Evolutionary conservation across 176 grass and related monocot genomes (phyloP).

Genomic region (Oryza nivara): DNA sequence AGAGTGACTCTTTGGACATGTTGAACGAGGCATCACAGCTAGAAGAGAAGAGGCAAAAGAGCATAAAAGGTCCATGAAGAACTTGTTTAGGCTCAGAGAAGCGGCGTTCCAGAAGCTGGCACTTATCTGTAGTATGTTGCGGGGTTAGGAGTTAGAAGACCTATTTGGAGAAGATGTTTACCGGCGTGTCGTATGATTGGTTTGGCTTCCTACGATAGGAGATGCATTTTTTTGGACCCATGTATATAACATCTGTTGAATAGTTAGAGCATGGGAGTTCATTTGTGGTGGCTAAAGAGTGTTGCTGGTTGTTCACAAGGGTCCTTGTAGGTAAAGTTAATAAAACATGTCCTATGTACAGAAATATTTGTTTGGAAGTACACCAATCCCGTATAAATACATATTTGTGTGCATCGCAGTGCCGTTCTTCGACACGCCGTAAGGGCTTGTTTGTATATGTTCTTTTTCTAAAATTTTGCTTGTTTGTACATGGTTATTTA

Average conservation of each 20-base stretch:
- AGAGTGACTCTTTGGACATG: slow-evolving; percentile 87
- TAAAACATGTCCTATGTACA: slow-evolving; percentile 44
- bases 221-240: slow-evolving; percentile 47
- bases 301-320: slow-evolving; percentile 37
- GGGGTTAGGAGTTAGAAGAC: slow-evolving; percentile 33
- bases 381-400: background rate
- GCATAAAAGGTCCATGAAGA: slow-evolving; percentile 46
- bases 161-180: slow-evolving; percentile 25
- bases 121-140: slow-evolving; percentile 6
- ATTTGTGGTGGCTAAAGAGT: slow-evolving; percentile 19
- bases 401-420: background rate
- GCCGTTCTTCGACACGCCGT: too few species aligned
- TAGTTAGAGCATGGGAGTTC: slow-evolving; percentile 16
- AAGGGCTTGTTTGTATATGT: background rate
- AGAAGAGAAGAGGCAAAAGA: slow-evolving; percentile 89
- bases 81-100: slow-evolving; percentile 17
- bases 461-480: too few species aligned
- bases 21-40: slow-evolving; percentile 84
- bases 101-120: background rate
- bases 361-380: slow-evolving; percentile 36
- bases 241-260: slow-evolving; percentile 44
- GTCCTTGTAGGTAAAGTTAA: slow-evolving; percentile 34
- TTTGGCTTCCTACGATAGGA: slow-evolving; percentile 30
- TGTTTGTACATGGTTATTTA: background rate
- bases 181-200: slow-evolving; percentile 14